Evolutionary conservation across 1,284 basidiomycete genomes (phyloP).

Genomic region (Afroboletus lepidellus): DNA sequence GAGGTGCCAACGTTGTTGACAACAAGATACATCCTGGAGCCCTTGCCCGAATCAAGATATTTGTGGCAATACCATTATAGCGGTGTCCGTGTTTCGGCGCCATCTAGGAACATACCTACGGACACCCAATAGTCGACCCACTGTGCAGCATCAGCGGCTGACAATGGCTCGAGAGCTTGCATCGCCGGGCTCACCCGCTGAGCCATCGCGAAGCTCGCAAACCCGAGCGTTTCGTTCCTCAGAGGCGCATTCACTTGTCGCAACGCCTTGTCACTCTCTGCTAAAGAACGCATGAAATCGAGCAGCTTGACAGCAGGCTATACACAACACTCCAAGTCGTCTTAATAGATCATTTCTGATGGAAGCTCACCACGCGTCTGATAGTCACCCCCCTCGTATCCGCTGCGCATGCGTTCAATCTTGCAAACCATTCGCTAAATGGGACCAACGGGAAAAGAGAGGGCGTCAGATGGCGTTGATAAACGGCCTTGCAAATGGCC

Average conservation of each 20-base stretch:
- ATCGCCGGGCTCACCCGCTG: conserved; percentile 20
- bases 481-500: conserved; percentile 15
- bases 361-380: conserved; percentile 12
- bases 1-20: too few relatives aligned
- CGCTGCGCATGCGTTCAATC: conserved; percentile 14
- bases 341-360: conserved; percentile 9
- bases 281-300: conserved; percentile 12
- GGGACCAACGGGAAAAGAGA: conserved; percentile 12
- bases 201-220: neutral
- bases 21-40: too few relatives aligned
- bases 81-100: neutral
- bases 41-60: conserved; percentile 4
- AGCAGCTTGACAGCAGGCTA: conserved; percentile 21
- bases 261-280: conserved; percentile 5
- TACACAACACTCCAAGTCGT: neutral
- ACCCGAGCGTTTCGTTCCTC: conserved; percentile 5
- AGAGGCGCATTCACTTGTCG: neutral
- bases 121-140: conserved; percentile 25
- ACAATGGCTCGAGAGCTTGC: conserved; percentile 11
- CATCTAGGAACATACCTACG: neutral
- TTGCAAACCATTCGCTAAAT: conserved; percentile 25
- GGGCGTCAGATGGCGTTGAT: conserved; percentile 9
- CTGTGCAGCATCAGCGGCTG: conserved; percentile 9
- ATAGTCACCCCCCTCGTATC: conserved; percentile 10
- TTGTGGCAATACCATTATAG: neutral